Percentiles rank a stretch among this genome's conserved stretches.
These are phyloP conservation scores for Diaporthe caulivora DNA, from an alignment of 2,329 filamentous ascomycete genomes.

Conservation along the genomic window DNA sequence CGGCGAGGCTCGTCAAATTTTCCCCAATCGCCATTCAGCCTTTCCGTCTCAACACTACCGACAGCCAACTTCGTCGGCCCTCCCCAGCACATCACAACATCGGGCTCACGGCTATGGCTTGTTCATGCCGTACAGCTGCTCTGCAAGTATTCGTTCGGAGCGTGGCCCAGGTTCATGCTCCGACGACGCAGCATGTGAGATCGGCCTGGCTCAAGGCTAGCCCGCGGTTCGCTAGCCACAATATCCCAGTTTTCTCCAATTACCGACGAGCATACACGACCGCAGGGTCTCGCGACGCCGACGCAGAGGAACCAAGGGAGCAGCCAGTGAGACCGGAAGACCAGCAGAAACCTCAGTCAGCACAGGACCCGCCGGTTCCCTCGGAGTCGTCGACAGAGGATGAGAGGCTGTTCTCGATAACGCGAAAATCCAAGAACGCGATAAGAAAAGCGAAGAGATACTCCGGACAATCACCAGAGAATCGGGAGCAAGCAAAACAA, in stretches of 20 bases:
- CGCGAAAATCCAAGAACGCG: neutral
- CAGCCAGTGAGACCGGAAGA: neutral
- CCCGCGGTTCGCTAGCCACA: neutral
- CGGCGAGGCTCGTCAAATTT: constrained; percentile 4
- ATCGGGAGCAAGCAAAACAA: neutral
- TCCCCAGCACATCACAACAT: neutral
- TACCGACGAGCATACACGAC: constrained; percentile 11
- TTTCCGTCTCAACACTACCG: neutral
- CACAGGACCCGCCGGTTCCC: neutral
- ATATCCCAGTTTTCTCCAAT: neutral
- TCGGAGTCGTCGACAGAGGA: neutral
- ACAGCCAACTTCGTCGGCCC: neutral
- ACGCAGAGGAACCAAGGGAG: neutral
- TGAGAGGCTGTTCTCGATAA: constrained; percentile 1
- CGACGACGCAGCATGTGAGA: constrained; percentile 33
- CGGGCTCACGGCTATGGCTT: constrained; percentile 55
- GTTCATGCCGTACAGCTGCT: constrained; percentile 60
- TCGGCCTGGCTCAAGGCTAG: constrained; percentile 26
- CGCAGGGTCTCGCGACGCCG: neutral
- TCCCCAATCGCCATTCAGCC: constrained; percentile 20
- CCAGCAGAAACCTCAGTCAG: neutral
- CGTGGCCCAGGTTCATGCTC: constrained; percentile 55
- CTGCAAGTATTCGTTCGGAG: constrained; percentile 62
- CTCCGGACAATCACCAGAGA: neutral
- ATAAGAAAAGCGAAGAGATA: constrained; percentile 9